Evolutionary conservation across 179 eudicot genomes (phyloP), one percentile per base, ranked within the genome.

Genomic region (Camellia oleifera): DNA sequence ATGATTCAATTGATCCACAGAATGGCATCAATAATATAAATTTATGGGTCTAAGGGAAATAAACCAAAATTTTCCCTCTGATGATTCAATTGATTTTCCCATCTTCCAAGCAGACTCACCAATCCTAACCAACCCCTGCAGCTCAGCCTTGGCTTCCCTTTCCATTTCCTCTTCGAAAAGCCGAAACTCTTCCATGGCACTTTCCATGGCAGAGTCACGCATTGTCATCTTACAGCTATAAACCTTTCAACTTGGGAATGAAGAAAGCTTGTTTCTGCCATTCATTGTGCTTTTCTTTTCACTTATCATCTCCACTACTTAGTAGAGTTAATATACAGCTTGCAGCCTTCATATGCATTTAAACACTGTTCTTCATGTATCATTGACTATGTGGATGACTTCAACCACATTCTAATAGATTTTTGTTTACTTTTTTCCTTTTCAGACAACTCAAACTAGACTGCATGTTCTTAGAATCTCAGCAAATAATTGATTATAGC

Each of bases 401-500:
- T 26, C 32, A 11, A 54, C 53, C 54, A 50, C 5, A 42, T 44
- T 52, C 40, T 77, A 68, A 67, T 15, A 42, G 4, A 42, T 20
- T 68, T 44, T 42, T 70, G 72, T 81, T 26, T 70, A 44, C 48
- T 62, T 42, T 13, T 77, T 71, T 80, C 52, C 52, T 81, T 68
- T 85, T 90, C 93, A 95, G 98, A 80, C 99, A 95, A 87, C 83
- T 96, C 65, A 84, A 86, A 76, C 79, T 94, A 64, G 99, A 96
- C 81, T 88, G 95, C 85, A 81, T 58, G 84, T 96, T 96, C 84
- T 86, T 96, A 73, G 93, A 96, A 86, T 90, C 96, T 82, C 98
- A 92, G 86, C 80, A 82, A 15, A 94, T 96, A 79, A 94, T 96
- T 77, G 99, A 96, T 82, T 96, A 96, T 72, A 96, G 99, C 85